Evolutionary conservation across 805 yeast species (phyloP).

Genomic region (Jamesozyma hellenica): DNA sequence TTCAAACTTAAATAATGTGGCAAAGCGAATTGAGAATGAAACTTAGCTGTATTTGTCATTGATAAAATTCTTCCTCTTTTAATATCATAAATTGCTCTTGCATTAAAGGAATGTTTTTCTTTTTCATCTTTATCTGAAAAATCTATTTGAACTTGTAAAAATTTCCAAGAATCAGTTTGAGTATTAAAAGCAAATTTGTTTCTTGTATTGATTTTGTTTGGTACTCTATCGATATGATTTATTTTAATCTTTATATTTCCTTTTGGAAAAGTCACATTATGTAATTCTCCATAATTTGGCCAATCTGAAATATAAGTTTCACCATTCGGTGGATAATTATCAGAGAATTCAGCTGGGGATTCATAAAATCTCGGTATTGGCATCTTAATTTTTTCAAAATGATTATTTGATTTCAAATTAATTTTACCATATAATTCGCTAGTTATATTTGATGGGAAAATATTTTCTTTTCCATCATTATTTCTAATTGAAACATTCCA

Average conservation of each 20-base stretch:
- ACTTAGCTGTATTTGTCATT: conserved; percentile 53
- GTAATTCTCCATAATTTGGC: conserved; percentile 15
- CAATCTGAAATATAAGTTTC: conserved; percentile 19
- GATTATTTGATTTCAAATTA: conserved; percentile 14
- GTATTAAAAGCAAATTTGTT: conserved; percentile 23
- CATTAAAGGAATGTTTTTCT: conserved; percentile 39
- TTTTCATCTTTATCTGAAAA: conserved; percentile 38
- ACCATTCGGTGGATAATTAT: conserved; percentile 20
- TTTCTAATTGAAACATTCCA: conserved; percentile 37
- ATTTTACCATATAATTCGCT: conserved; percentile 39
- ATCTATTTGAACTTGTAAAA: conserved; percentile 29
- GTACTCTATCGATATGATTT: conserved; percentile 15
- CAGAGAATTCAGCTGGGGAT: conserved; percentile 22
- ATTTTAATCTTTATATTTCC: conserved; percentile 22
- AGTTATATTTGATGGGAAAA: conserved; percentile 38
- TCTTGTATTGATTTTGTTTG: conserved; percentile 12
- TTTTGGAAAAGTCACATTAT: conserved; percentile 22
- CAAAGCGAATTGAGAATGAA: conserved; percentile 49
- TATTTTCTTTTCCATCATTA: conserved; percentile 12
- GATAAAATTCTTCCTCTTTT: conserved; percentile 53
- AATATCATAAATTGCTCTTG: conserved; percentile 59
- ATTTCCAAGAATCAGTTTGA: conserved; percentile 31
- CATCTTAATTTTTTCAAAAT: conserved; percentile 19
- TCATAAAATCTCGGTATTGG: conserved; percentile 28
- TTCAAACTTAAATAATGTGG: conserved; percentile 39